Evolutionary conservation across 345 rosid genomes (phyloP), one percentile per base, ranked within the genome.

Genomic region (Excoecaria agallocha): DNA sequence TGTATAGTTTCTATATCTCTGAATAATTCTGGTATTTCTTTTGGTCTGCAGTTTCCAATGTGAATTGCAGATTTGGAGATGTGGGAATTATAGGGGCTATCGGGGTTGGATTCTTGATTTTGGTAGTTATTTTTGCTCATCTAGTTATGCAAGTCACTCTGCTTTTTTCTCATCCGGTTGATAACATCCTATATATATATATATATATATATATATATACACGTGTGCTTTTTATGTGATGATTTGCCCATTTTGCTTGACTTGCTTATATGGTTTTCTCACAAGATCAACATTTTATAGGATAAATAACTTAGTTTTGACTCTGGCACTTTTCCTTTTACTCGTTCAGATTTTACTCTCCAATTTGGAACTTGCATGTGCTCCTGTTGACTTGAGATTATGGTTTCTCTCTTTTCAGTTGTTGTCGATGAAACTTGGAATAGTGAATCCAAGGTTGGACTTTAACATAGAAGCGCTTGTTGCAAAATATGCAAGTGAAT

Each of bases 371-470:
- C 37, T 65, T 58, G 41, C 38, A 25, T 65, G 50, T 45, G 39
- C 50, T 70, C 70, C 13, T 57, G 52, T 37, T 66, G 74, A 76
- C 46, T 57, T 71, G 65, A 76, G 57, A 70, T 64, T 71, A 55
- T 13, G n/a, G 50, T 57, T 45, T 37, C 39, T 41, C 41, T 55
- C 25, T 69, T 71, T 78, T 62, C 92, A 95, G 98, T 93, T 95
- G 73, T 82, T 95, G 61, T 95, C 98, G 50, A 95, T 95, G 99
- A 93, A 93, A 89, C 97, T 95, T 10, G 93, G 97, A 9, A 93
- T 97, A 2, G 99, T 95, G 75, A 91, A 90, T 77, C 96, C 98
- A 46, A 86, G 92, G 74, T 81, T 90, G 78, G 97, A 95, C 82
- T 85, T 88, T 65, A 90, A 86, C 84, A 80, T 91, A 35, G 97